These are phyloP conservation scores for Phytophthora meadii DNA, from an alignment of 352 stramenopile species.

Conservation along the genomic window DNA sequence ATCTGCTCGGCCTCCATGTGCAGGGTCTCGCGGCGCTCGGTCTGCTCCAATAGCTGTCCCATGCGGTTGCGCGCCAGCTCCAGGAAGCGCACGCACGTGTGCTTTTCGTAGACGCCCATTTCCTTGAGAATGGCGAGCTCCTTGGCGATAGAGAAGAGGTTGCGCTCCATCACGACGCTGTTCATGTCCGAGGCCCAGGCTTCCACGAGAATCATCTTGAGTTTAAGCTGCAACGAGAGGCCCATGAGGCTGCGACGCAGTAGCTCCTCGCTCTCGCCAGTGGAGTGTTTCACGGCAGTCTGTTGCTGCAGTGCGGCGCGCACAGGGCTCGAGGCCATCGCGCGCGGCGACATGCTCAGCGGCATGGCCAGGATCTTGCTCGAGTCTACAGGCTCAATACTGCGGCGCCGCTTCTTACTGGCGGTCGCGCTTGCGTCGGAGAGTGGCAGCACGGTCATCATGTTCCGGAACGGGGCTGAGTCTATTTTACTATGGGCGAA, in stretches of 20 bases:
- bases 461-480: constrained; percentile 14
- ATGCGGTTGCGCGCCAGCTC: constrained; percentile 74
- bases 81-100: constrained; percentile 82
- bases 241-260: constrained; percentile 77
- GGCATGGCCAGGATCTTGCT: constrained; percentile 66
- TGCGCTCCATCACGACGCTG: constrained; percentile 87
- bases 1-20: constrained; percentile 73
- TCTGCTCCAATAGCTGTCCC: constrained; percentile 65
- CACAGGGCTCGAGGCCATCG: constrained; percentile 34
- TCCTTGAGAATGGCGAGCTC: constrained; percentile 81
- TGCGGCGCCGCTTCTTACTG: constrained; percentile 73
- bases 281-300: constrained; percentile 11
- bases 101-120: constrained; percentile 77
- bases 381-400: constrained; percentile 63
- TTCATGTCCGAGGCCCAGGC: constrained; percentile 88
- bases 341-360: constrained; percentile 42
- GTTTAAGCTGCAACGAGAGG: constrained; percentile 82
- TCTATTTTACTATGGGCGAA: constrained; percentile 3
- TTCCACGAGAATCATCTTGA: constrained; percentile 87
- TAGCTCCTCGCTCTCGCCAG: constrained; percentile 34
- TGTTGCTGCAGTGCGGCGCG: constrained; percentile 18
- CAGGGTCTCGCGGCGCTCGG: constrained; percentile 65
- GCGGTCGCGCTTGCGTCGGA: constrained; percentile 34
- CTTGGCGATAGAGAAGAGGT: constrained; percentile 83
- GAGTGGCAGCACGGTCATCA: constrained; percentile 57